Evolutionary conservation across 2,329 filamentous ascomycete species (phyloP).

Genomic region (Exophiala lecanii-corni): DNA sequence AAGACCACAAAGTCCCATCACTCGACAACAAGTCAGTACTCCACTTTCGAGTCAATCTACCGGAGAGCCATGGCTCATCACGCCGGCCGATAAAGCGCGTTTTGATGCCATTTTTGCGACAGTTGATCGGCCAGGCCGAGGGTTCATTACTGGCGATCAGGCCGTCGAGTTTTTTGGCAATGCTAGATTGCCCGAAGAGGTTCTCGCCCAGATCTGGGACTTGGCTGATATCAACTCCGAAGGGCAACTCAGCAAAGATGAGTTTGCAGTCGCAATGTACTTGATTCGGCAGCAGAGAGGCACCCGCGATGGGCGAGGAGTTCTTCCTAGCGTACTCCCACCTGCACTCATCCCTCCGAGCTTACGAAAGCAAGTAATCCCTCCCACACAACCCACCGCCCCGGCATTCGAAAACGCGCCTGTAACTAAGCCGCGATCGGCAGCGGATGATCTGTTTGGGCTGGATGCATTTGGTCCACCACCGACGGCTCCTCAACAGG

Average conservation of each 20-base stretch:
- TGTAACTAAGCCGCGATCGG: constrained; percentile 62
- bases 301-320: constrained; percentile 56
- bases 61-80: constrained; percentile 74
- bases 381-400: constrained; percentile 39
- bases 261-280: constrained; percentile 97
- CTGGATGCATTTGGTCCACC: constrained; percentile 67
- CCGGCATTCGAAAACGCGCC: constrained; percentile 41
- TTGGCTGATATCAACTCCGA: constrained; percentile 89
- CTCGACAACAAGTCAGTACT: constrained; percentile 47
- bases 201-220: constrained; percentile 93
- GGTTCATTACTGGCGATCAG: constrained; percentile 88
- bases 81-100: constrained; percentile 73
- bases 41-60: constrained; percentile 52
- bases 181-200: constrained; percentile 82
- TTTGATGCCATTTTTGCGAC: constrained; percentile 83
- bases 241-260: constrained; percentile 77
- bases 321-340: constrained; percentile 72
- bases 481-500: constrained; percentile 50
- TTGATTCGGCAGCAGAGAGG: constrained; percentile 85
- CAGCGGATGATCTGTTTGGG: constrained; percentile 89
- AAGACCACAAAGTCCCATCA: constrained; percentile 58
- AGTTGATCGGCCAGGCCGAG: constrained; percentile 74
- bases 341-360: constrained; percentile 79
- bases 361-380: constrained; percentile 57
- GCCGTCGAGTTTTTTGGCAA: constrained; percentile 92